These are phyloP conservation scores for Phyllosticta ampelicida DNA, from an alignment of 2,329 filamentous ascomycete species.

Conservation along the genomic window DNA sequence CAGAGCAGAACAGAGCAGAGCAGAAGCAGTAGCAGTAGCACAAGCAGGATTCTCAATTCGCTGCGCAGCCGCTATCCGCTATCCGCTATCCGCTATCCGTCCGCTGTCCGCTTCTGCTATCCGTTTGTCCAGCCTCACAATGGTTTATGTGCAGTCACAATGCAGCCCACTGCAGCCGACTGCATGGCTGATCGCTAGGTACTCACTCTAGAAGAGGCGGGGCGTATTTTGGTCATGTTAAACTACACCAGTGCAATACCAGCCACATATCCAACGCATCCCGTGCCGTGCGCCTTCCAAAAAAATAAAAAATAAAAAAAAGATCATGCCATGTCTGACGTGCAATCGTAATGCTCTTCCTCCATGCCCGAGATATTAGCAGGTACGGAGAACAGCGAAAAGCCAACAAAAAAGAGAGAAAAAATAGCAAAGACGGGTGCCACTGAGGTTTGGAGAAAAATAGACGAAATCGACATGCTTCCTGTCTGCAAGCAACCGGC, in stretches of 20 bases:
- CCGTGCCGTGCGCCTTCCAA: not conserved
- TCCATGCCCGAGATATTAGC: not conserved
- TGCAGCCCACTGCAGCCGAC: not conserved
- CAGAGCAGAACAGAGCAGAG: too few relatives aligned
- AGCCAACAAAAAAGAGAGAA: not conserved
- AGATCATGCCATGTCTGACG: not conserved
- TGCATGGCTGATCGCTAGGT: not conserved
- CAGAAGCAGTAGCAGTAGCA: too few relatives aligned
- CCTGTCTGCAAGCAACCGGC: not conserved
- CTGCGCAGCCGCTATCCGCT: too few relatives aligned
- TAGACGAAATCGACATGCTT: not conserved
- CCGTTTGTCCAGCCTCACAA: not conserved
- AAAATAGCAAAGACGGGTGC: not conserved
- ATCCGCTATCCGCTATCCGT: too few relatives aligned
- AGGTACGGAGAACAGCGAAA: not conserved
- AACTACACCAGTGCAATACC: not conserved
- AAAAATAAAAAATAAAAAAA: too few relatives aligned
- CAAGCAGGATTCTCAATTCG: not conserved
- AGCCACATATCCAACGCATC: not conserved
- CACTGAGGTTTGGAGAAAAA: too few relatives aligned
- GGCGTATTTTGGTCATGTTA: not conserved
- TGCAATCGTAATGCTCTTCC: not conserved
- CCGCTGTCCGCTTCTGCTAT: too few relatives aligned
- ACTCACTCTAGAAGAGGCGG: not conserved
- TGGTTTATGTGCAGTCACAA: not conserved